Percentiles rank a stretch among this genome's conserved stretches.
Conservation (phyloP, 2,329 filamentous ascomycete genomes). For the Neonectria sp. region DNA sequence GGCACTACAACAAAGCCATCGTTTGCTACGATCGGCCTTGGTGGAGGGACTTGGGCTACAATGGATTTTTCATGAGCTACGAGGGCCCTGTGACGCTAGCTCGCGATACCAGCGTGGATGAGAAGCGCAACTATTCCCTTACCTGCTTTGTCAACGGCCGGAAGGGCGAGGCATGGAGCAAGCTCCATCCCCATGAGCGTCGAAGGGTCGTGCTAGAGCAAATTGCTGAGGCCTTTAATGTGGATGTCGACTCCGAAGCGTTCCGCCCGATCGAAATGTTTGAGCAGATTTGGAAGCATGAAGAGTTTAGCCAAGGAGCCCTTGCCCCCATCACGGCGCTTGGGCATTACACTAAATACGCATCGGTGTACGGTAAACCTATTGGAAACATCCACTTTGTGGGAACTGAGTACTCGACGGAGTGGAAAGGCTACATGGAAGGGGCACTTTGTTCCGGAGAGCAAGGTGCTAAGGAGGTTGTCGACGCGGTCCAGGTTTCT, state of each 20-base stretch:
- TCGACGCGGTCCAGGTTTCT: slow-evolving; percentile 35
- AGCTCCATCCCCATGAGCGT: slow-evolving; percentile 46
- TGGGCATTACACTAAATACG: slow-evolving; percentile 49
- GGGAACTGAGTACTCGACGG: slow-evolving; percentile 62
- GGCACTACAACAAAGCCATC: slow-evolving; percentile 60
- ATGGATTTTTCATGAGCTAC: slow-evolving; percentile 57
- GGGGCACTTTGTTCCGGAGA: slow-evolving; percentile 63
- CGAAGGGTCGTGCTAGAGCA: slow-evolving; percentile 53
- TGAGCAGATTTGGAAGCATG: slow-evolving; percentile 53
- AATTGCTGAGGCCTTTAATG: slow-evolving; percentile 48
- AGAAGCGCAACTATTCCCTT: slow-evolving; percentile 49
- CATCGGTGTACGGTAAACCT: slow-evolving; percentile 49
- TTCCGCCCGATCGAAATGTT: slow-evolving; percentile 49
- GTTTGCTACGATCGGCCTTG: slow-evolving; percentile 51
- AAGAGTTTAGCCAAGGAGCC: slow-evolving; percentile 52
- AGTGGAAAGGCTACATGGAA: slow-evolving; percentile 69
- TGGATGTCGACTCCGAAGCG: slow-evolving; percentile 36
- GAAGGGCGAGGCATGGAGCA: slow-evolving; percentile 55
- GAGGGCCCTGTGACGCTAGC: slow-evolving; percentile 57
- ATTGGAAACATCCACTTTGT: slow-evolving; percentile 64
- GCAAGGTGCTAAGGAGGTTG: slow-evolving; percentile 59
- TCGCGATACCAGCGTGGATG: slow-evolving; percentile 58
- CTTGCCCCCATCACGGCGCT: slow-evolving; percentile 52
- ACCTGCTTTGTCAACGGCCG: slow-evolving; percentile 60
- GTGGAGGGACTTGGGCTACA: slow-evolving; percentile 54